phyloP scores from a whole-genome alignment of 148 eudicot species.

The Fagopyrum tataricum region DNA sequence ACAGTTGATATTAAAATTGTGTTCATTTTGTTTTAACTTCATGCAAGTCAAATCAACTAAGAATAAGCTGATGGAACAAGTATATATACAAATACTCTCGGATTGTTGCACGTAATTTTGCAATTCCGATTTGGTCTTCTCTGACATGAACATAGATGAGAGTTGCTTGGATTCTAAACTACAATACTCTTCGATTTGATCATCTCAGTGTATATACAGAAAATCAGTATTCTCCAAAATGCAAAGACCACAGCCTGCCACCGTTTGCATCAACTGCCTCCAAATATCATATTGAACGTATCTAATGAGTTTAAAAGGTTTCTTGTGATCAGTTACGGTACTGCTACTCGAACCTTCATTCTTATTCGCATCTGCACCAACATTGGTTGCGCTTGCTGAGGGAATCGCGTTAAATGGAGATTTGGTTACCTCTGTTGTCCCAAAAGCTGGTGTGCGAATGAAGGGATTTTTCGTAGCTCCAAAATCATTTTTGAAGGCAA shows the following conservation, averaged over 20 bases:
- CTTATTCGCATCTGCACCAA: not conserved
- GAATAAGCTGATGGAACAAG: too few relatives aligned
- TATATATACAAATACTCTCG: too few relatives aligned
- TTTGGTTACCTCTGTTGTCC: not conserved
- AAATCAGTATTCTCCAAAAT: not conserved
- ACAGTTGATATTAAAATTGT: too few relatives aligned
- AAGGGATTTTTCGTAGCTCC: not conserved
- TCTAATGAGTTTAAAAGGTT: not conserved
- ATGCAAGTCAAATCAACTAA: too few relatives aligned
- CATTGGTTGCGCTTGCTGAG: not conserved
- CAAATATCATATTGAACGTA: not conserved
- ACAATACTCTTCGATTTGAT: too few relatives aligned
- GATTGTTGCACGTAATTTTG: too few relatives aligned
- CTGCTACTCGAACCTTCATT: not conserved
- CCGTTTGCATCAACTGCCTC: not conserved
- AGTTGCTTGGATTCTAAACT: too few relatives aligned
- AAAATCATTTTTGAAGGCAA: not conserved
- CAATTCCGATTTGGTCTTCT: too few relatives aligned
- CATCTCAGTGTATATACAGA: not conserved
- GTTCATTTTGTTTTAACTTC: too few relatives aligned
- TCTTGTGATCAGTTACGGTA: too few relatives aligned
- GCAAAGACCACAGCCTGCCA: not conserved
- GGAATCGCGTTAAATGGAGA: not conserved
- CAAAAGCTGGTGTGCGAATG: not conserved
- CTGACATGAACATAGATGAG: too few relatives aligned